phyloP scores from a whole-genome alignment of 371 early-diverging fungal species.

The Saksenaea oblongispora region DNA sequence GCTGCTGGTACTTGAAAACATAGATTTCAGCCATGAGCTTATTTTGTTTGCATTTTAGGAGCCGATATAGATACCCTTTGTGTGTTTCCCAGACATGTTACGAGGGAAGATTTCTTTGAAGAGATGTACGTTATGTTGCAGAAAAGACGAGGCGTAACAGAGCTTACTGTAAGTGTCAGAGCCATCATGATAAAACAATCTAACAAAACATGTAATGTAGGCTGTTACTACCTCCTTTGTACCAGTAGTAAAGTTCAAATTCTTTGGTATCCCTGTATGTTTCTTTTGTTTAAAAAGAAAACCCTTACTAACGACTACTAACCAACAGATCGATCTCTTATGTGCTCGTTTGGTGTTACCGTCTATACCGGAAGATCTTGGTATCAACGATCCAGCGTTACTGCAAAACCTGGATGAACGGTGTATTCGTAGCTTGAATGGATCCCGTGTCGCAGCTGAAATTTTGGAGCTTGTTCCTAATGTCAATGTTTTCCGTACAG shows the following conservation, averaged over 20 bases:
- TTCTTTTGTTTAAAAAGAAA: background rate
- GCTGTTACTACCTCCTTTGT: slow-evolving; percentile 95
- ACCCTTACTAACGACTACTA: background rate
- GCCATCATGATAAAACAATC: background rate
- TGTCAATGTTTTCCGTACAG: slow-evolving; percentile 86
- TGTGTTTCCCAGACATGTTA: slow-evolving; percentile 94
- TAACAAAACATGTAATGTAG: slow-evolving; percentile 14
- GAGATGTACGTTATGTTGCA: slow-evolving; percentile 89
- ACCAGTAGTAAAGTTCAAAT: slow-evolving; percentile 96
- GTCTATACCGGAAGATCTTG: slow-evolving; percentile 85
- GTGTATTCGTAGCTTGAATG: slow-evolving; percentile 95
- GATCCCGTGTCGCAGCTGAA: slow-evolving; percentile 98
- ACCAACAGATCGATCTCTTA: slow-evolving; percentile 90
- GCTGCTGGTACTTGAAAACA: slow-evolving; percentile 65
- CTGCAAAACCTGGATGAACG: slow-evolving; percentile 93
- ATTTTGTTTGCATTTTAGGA: slow-evolving; percentile 44
- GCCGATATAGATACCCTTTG: slow-evolving; percentile 99
- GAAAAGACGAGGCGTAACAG: slow-evolving; percentile 82
- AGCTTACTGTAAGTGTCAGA: slow-evolving; percentile 68
- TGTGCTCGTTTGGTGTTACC: slow-evolving; percentile 88
- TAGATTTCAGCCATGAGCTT: background rate
- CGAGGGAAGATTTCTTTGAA: slow-evolving; percentile 94
- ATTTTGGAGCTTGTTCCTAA: slow-evolving; percentile 96
- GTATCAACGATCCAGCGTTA: slow-evolving; percentile 85
- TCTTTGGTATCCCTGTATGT: slow-evolving; percentile 85